A percentile compares a stretch with the other conserved stretches of the same genome.
These are phyloP conservation scores for Venturia pyrina DNA, from an alignment of 2,329 filamentous ascomycete species.

Conservation along the genomic window DNA sequence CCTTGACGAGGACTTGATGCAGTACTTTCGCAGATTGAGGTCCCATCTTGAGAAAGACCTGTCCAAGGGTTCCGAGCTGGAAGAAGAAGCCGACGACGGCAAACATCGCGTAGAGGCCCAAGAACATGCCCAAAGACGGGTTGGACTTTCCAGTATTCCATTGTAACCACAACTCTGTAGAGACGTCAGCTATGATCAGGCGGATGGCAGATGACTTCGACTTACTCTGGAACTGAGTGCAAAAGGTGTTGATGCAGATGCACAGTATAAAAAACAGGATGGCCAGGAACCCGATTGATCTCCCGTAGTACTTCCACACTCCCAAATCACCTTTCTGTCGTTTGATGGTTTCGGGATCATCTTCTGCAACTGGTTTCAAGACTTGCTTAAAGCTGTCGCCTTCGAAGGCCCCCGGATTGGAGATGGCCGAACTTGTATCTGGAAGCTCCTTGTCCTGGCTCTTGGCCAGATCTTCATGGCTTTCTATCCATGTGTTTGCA, in stretches of 20 bases:
- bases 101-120: slow-evolving; percentile 8
- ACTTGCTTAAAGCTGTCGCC: not conserved
- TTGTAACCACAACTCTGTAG: slow-evolving; percentile 9
- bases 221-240: slow-evolving; percentile 7
- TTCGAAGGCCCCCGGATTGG: not conserved
- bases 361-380: slow-evolving; percentile 4
- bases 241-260: slow-evolving; percentile 3
- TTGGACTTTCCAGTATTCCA: slow-evolving; percentile 7
- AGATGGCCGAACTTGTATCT: not conserved
- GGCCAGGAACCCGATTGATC: not conserved
- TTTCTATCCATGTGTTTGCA: not conserved
- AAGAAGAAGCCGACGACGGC: slow-evolving; percentile 1
- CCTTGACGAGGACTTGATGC: slow-evolving; percentile 8
- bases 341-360: slow-evolving; percentile 7
- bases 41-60: not conserved
- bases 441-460: slow-evolving; percentile 7
- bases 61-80: not conserved
- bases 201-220: not conserved
- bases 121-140: slow-evolving; percentile 3
- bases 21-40: not conserved
- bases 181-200: not conserved
- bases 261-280: slow-evolving; percentile 1
- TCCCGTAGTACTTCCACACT: slow-evolving; percentile 9
- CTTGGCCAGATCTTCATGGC: slow-evolving; percentile 11
- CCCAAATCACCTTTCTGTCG: slow-evolving; percentile 8